These are phyloP conservation scores for Metarhizium brunneum DNA, from an alignment of 2,329 filamentous ascomycete species.

Conservation along the genomic window DNA sequence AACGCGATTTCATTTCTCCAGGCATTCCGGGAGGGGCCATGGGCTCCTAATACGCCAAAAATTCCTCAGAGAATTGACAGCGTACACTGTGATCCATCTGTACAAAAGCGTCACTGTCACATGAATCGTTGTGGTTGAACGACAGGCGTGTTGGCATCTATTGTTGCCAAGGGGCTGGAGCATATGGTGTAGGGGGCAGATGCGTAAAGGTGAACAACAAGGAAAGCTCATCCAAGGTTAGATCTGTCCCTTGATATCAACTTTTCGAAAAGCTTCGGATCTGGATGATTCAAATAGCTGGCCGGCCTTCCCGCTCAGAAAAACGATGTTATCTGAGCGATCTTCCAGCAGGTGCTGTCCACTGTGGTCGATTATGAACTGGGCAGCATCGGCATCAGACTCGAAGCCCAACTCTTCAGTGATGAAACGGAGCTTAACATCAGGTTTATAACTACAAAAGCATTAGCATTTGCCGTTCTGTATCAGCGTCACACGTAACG, in stretches of 20 bases:
- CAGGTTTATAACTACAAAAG: conserved; percentile 71
- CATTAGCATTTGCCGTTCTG: not conserved
- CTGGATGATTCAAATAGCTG: conserved; percentile 66
- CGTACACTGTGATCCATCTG: not conserved
- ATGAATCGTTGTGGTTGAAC: not conserved
- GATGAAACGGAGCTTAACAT: conserved; percentile 81
- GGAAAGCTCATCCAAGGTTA: conserved; percentile 31
- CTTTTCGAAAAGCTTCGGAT: conserved; percentile 65
- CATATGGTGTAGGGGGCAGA: not conserved
- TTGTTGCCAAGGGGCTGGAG: not conserved
- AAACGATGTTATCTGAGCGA: conserved; percentile 61
- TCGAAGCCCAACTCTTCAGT: conserved; percentile 96
- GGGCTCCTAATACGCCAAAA: not conserved
- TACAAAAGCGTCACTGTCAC: not conserved
- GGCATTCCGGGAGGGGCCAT: not conserved
- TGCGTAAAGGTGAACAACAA: not conserved
- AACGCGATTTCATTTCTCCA: not conserved
- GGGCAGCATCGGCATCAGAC: conserved; percentile 78
- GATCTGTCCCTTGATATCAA: conserved; percentile 98
- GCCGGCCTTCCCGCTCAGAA: conserved; percentile 66
- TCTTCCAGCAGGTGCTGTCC: conserved; percentile 71
- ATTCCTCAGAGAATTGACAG: not conserved
- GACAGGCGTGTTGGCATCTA: not conserved
- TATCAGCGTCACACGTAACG: not conserved
- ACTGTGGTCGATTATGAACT: conserved; percentile 78